A percentile compares a stretch with the other conserved stretches of the same genome.
Evolutionary conservation across 768 basidiomycete genomes (phyloP).

Genomic region (Suillus brevipes): DNA sequence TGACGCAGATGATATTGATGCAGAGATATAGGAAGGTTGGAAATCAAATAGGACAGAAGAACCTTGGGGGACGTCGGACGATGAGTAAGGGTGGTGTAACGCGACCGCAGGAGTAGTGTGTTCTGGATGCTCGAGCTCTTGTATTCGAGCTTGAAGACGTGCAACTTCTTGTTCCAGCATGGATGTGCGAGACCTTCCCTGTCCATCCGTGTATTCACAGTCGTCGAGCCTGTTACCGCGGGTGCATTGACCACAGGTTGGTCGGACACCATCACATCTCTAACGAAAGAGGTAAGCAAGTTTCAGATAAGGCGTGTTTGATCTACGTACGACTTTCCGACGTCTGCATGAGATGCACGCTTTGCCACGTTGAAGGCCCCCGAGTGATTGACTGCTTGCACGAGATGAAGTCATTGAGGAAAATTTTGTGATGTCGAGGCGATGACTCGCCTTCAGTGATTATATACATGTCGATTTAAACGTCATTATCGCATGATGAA

Average conservation of each 20-base stretch:
- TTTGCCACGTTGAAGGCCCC: slow-evolving; percentile 44
- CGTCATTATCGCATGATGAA: background rate
- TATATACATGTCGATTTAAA: background rate
- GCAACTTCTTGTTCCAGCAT: slow-evolving; percentile 59
- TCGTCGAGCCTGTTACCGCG: slow-evolving; percentile 60
- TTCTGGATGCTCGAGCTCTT: slow-evolving; percentile 57
- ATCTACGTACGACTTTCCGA: slow-evolving; percentile 45
- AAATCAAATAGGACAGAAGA: background rate
- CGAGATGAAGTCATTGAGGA: slow-evolving; percentile 5
- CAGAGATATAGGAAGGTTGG: background rate
- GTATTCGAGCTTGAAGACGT: slow-evolving; percentile 55
- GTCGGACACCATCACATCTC: slow-evolving; percentile 70
- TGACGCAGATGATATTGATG: slow-evolving; percentile 8
- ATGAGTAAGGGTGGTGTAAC: slow-evolving; percentile 50
- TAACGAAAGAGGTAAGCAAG: slow-evolving; percentile 19
- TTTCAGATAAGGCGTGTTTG: too few relatives aligned
- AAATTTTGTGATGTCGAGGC: background rate
- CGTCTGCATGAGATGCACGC: slow-evolving; percentile 57
- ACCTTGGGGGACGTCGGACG: background rate
- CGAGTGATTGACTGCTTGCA: slow-evolving; percentile 15
- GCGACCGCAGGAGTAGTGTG: slow-evolving; percentile 46
- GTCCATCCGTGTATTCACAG: slow-evolving; percentile 71
- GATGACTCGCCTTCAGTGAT: background rate
- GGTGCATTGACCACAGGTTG: slow-evolving; percentile 64
- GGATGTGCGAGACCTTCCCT: slow-evolving; percentile 58